phyloP scores from a whole-genome alignment of 129 eudicot species.

The Flaveria brownii region DNA sequence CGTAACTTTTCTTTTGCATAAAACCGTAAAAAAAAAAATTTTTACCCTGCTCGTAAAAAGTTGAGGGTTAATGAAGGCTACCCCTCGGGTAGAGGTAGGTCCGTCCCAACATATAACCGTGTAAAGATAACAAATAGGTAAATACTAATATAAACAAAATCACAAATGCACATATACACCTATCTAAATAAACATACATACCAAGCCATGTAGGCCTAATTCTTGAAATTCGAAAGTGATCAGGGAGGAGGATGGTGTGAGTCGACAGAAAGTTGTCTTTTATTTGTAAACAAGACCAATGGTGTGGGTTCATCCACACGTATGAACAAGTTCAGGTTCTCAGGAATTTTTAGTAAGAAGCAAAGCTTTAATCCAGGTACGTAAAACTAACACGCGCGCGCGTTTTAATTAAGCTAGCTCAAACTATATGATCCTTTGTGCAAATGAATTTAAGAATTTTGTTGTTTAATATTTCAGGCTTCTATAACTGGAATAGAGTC shows the following conservation, averaged over 20 bases:
- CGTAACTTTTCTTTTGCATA: too few species aligned
- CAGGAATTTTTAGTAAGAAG: conserved; percentile 49
- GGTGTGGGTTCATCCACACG: conserved; percentile 50
- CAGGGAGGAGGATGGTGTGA: conserved; percentile 69
- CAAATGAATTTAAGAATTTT: neutral
- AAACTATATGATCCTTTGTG: neutral
- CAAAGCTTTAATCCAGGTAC: conserved; percentile 49
- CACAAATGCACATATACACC: too few species aligned
- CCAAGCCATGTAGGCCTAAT: too few species aligned
- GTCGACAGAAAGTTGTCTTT: conserved; percentile 44
- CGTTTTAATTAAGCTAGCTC: neutral
- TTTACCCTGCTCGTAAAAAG: too few species aligned
- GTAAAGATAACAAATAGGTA: too few species aligned
- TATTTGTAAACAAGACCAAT: conserved; percentile 35
- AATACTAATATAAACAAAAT: too few species aligned
- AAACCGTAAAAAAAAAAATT: too few species aligned
- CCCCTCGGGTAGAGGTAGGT: too few species aligned
- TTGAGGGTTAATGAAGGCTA: too few species aligned
- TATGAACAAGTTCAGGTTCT: conserved; percentile 44
- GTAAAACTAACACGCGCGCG: neutral
- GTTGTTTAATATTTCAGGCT: conserved; percentile 33
- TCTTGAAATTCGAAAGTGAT: neutral
- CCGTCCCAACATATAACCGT: too few species aligned
- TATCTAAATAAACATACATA: too few species aligned
- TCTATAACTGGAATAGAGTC: conserved; percentile 71